Base-by-base conservation (phyloP, 2,329 filamentous ascomycete species). In the Stromatinia cepivora region DNA sequence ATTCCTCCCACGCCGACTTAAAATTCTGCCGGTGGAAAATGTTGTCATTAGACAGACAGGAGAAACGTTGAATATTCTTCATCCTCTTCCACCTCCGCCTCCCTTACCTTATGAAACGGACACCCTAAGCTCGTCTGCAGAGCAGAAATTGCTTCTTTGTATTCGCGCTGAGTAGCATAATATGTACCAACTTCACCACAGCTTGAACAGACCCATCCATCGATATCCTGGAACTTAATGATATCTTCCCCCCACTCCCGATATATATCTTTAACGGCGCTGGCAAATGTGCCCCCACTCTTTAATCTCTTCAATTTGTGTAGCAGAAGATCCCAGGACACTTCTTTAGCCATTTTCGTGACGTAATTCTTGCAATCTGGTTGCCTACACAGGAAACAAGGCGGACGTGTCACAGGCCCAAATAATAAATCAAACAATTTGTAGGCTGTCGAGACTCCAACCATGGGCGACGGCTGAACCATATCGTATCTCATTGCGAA, bases 1-100 rank as follows among this genome's bases (percentile, higher is more conserved):
- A 57, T 34, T 1, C 10, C 2, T 3, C 13, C 2, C 9, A 31
- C 0, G 22, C 17, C 1, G 4, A 36, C 15, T 17, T 15, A 8
- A 1, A n/a, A 0, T 5, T 9, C 20, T n/a, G 6, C 5, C 2
- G 1, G 2, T 0, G 15, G 0, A 15, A n/a, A 22, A 20, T 4
- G 3, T 13, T 0, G 36, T 8, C 15, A 0, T 36, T 13, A 36
- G 11, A 63, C 8, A 25, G 22, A 36, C 1, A 36, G 4, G 28
- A 52, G 28, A 48, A 63, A 63, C 31, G 11, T 20, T 17, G 45
- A 39, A 50, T 25, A 28, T 20, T 36, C 28, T 1, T 9, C 28
- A 8, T 34, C 9, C 22, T 9, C 25, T 48, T 34, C 45, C 2
- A 11, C 31, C 31, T 57, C 10, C 36, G 13, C 31, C 31, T 56